Base-by-base conservation (phyloP, 179 eudicot species). In the Pouteria campechiana region DNA sequence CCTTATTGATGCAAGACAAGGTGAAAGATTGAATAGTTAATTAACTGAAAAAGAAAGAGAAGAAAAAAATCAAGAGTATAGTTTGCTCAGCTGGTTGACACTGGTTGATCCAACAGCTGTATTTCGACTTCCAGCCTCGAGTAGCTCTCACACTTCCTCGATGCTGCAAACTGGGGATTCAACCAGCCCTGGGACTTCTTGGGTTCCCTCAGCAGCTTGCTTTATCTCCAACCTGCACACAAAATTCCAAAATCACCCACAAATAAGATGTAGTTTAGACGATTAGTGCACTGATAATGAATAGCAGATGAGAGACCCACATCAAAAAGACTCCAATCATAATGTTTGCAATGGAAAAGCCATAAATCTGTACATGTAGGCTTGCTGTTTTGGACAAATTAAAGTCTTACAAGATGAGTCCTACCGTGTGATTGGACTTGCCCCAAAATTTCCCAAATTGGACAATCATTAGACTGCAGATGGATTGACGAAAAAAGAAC, bases 71-170 rank as follows among this genome's bases (percentile, higher is more conserved):
- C 97, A 90, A 50, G 86, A 95, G 36, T 95, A 90, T 29, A 95
- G 81, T 72, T 95, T 90, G 41, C 98, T 90, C 52, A 79, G 81
- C 58, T 90, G 95, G 48, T 90, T 90, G 25, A 87, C 86, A 67
- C 67, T 76, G 13, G 95, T 90, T 29, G 95, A 70, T 43, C 96
- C 95, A 68, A 90, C 90, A 23, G 90, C 93, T 64, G 95, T 75
- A 33, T 74, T 84, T 41, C 78, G 79, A 52, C 90, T 86, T 34
- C 98, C 98, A 25, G 84, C 76, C 56, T 68, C 62, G 27, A 90
- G 64, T 41, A 82, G 95, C 44, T 79, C 95, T 95, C 98, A 90
- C 17, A 79, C 98, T 62, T 90, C 87, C 32, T 49, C 64, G 62
- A 79, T 71, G 63, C 82, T 75, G 53, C 61, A 81, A 37, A 90